Evolutionary conservation across 1,284 basidiomycete genomes (phyloP).

Genomic region (Moniliella sp.): DNA sequence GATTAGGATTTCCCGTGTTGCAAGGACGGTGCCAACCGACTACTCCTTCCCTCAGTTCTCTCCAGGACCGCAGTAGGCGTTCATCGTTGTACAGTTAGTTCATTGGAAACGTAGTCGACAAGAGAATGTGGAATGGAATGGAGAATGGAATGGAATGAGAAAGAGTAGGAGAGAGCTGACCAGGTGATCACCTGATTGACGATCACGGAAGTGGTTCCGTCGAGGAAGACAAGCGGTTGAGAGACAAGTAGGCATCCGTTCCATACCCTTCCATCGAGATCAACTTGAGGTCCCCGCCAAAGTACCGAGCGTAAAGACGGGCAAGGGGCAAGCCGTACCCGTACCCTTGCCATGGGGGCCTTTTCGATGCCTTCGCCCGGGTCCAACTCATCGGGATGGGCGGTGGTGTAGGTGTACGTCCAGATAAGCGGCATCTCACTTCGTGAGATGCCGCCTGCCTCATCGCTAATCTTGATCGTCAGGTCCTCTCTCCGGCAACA

Average conservation of each 20-base stretch:
- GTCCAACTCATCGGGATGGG: slow-evolving; percentile 66
- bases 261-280: slow-evolving; percentile 66
- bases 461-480: slow-evolving; percentile 90
- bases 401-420: slow-evolving; percentile 96
- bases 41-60: no score
- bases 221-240: slow-evolving; percentile 47
- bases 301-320: slow-evolving; percentile 77
- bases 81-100: no score
- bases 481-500: slow-evolving; percentile 58
- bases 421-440: slow-evolving; percentile 79
- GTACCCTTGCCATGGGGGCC: slow-evolving; percentile 86
- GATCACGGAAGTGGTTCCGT: slow-evolving; percentile 37
- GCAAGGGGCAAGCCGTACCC: slow-evolving; percentile 50
- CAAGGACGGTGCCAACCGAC: no score
- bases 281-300: slow-evolving; percentile 76
- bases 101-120: no score
- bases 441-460: slow-evolving; percentile 83
- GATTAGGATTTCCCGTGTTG: no score
- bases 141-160: no score
- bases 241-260: slow-evolving; percentile 52
- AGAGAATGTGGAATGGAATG: no score
- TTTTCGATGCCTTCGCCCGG: slow-evolving; percentile 74
- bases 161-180: no score
- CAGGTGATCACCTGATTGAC: no score
- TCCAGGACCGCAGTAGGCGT: no score